A percentile compares a stretch with the other conserved stretches of the same genome.
These are phyloP conservation scores for Podila verticillata DNA, from an alignment of 192 early-diverging fungal genomes.

Conservation along the genomic window DNA sequence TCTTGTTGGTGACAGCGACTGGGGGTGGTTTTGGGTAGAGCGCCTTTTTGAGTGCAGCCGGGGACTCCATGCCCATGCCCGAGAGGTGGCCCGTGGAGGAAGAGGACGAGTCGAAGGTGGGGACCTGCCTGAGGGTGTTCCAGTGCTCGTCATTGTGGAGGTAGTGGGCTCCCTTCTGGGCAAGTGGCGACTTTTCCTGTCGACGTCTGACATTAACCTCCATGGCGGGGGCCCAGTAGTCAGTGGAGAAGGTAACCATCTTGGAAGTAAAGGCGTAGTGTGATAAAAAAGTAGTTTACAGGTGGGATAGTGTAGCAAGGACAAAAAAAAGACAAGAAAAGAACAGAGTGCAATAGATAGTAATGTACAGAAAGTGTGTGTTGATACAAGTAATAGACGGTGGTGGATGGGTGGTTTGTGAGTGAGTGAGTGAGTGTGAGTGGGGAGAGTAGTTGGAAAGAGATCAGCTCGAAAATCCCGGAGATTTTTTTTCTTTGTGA, in stretches of 20 bases:
- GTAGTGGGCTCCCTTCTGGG: slow-evolving; percentile 7
- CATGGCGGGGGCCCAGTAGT: slow-evolving; percentile 59
- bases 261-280: neutral
- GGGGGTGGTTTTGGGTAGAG: slow-evolving; percentile 18
- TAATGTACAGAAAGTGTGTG: neutral
- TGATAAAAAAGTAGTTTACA: neutral
- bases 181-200: slow-evolving; percentile 39
- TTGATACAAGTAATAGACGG: neutral
- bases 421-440: neutral
- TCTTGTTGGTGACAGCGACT: slow-evolving; percentile 23
- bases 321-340: neutral
- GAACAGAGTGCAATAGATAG: neutral
- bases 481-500: neutral
- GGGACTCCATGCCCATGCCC: slow-evolving; percentile 1
- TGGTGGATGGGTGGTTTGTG: neutral
- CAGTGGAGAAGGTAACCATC: slow-evolving; percentile 58
- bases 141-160: slow-evolving; percentile 10
- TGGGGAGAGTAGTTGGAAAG: neutral
- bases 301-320: too few species aligned
- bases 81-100: slow-evolving; percentile 10
- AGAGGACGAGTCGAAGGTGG: slow-evolving; percentile 30
- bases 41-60: slow-evolving; percentile 9
- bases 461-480: too few species aligned
- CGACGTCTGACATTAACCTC: slow-evolving; percentile 56
- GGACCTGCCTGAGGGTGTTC: slow-evolving; percentile 33